Base-by-base conservation (phyloP, 2,329 filamentous ascomycete genomes). In the Xylaria sp. region DNA sequence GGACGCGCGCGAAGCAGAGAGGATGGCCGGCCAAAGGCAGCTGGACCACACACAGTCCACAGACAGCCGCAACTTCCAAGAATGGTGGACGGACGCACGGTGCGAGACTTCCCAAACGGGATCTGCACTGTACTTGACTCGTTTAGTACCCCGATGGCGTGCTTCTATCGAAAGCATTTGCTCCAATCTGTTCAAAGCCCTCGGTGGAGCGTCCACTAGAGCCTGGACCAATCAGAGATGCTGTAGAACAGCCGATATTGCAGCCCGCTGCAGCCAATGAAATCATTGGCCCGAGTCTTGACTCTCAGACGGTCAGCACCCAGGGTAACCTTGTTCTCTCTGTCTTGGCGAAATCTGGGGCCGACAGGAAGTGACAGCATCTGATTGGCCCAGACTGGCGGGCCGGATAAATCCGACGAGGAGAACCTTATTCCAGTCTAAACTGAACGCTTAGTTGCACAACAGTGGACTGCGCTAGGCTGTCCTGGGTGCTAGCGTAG, bases 1-100 rank as follows among this genome's bases (percentile, higher is more conserved):
- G 11, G 57, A 59, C 62, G 48, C 58, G 56, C 54, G 23, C 23
- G 23, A 55, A 66, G 50, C 58, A 61, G 59, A 60, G 66, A 64
- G 60, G 60, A 61, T 48, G 54, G 49, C 57, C 58, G 58, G 60
- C 42, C 49, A 16, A 30, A 6, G 8, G 51, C 47, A 54, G 56
- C 59, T 49, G 49, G 57, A 30, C 47, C 56, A 56, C 34, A 49
- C 48, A 44, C 49, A 50, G 34, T 39, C 52, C 42, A 57, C 30
- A 30, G 34, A 34, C 52, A 57, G 35, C 44, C 39, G 37, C 55
- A 30, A 30, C 23, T 30, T 30, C 23, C 23, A 35, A n/a, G 2
- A 13, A 18, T 34, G 19, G 11, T 16, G 46, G 42, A 16, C 18
- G 2, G 11, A 4, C n/a, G n/a, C n/a, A 42, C 1, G 7, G 10